Evolutionary conservation across 2,329 filamentous ascomycete species (phyloP).

Genomic region (Pestalotiopsis sp.): DNA sequence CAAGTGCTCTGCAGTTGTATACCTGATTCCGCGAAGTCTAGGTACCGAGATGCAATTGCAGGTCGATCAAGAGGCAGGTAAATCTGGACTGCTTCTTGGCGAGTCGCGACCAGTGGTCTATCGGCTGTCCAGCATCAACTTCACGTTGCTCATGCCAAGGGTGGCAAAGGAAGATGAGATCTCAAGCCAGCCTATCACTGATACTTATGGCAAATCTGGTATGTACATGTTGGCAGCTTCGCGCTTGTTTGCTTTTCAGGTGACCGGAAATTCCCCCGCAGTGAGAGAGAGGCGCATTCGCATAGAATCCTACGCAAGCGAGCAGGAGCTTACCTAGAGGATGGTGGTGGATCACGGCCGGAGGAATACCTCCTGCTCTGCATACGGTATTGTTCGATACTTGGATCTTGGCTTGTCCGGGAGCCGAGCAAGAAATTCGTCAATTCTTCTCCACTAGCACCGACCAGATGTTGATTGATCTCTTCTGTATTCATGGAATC

Average conservation of each 20-base stretch:
- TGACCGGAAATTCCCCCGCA: slow-evolving; percentile 3
- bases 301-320: not conserved
- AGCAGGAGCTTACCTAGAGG: not conserved
- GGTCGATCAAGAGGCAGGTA: no score
- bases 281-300: not conserved
- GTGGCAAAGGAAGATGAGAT: no score
- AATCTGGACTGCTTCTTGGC: no score
- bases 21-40: no score
- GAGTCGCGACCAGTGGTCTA: no score
- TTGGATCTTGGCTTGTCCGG: not conserved
- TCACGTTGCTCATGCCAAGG: no score
- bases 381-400: not conserved
- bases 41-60: no score
- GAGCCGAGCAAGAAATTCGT: not conserved
- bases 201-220: no score
- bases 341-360: not conserved
- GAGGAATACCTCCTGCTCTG: not conserved
- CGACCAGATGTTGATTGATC: not conserved
- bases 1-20: no score
- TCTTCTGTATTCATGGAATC: not conserved
- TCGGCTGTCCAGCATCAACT: no score
- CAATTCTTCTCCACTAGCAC: not conserved
- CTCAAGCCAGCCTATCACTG: no score
- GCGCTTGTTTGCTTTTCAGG: not conserved
- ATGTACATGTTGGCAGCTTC: not conserved